Percentiles rank a stretch among this genome's conserved stretches.
Conservation (phyloP, 257 asterid genomes). For the Primulina huaijiensis region DNA sequence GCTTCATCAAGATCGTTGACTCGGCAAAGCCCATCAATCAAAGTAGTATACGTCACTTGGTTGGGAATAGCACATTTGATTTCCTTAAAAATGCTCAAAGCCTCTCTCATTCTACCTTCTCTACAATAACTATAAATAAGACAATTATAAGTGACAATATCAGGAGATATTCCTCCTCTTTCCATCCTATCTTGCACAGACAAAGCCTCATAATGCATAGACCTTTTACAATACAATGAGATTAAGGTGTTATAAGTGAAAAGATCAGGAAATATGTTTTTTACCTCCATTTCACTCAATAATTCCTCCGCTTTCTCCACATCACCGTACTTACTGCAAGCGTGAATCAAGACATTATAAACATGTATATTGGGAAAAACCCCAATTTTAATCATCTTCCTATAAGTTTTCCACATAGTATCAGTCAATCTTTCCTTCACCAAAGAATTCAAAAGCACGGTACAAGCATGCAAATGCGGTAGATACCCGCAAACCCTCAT, state of each 20-base stretch:
- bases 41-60: conserved; percentile 73
- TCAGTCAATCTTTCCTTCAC: conserved; percentile 68
- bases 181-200: conserved; percentile 85
- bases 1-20: conserved; percentile 61
- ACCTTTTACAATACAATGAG: conserved; percentile 74
- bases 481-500: conserved; percentile 60
- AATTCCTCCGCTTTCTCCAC: conserved; percentile 66
- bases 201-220: conserved; percentile 91
- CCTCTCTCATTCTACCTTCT: conserved; percentile 93
- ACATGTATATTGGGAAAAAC: conserved; percentile 66
- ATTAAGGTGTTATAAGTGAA: conserved; percentile 76
- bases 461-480: conserved; percentile 86
- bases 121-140: conserved; percentile 74
- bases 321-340: conserved; percentile 72
- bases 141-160: conserved; percentile 78
- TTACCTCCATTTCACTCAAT: conserved; percentile 69
- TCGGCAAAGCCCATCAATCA: conserved; percentile 86
- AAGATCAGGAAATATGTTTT: conserved; percentile 62
- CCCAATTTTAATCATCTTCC: conserved; percentile 69
- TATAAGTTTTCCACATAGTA: conserved; percentile 64
- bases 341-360: conserved; percentile 81
- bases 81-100: conserved; percentile 65
- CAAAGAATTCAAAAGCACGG: conserved; percentile 69
- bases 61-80: conserved; percentile 57
- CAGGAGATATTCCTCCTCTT: conserved; percentile 58